phyloP scores from a whole-genome alignment of 352 stramenopile species.

The Pythium periplocum region DNA sequence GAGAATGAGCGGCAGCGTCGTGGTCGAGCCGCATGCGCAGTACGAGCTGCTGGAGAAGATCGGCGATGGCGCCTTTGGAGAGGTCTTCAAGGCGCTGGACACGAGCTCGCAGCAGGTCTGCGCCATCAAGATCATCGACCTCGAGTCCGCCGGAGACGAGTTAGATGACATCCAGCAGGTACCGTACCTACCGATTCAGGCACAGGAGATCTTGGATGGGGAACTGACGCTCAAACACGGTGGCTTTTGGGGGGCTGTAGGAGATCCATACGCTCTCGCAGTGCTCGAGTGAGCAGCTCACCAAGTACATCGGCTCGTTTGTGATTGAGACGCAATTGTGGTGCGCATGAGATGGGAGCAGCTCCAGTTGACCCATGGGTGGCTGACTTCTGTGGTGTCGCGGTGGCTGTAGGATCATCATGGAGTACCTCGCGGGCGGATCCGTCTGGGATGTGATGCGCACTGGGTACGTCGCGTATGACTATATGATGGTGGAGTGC shows the following conservation, averaged over 20 bases:
- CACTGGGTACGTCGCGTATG: conserved; percentile 28
- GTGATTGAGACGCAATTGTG: conserved; percentile 80
- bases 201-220: no score
- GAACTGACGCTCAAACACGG: no score
- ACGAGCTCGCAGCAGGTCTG: conserved; percentile 62
- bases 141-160: conserved; percentile 79
- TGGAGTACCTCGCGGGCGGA: conserved; percentile 92
- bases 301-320: conserved; percentile 86
- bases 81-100: conserved; percentile 77
- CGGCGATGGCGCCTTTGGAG: conserved; percentile 72
- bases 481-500: no score
- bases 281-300: conserved; percentile 87
- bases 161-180: conserved; percentile 80
- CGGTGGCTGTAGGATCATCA: conserved; percentile 75
- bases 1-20: no score
- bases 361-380: no score
- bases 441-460: conserved; percentile 89
- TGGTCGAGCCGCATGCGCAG: conserved; percentile 20
- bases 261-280: conserved; percentile 90
- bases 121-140: conserved; percentile 83
- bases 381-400: background rate
- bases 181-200: no score
- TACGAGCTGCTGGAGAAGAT: conserved; percentile 82
- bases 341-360: conserved; percentile 14
- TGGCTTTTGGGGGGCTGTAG: background rate